Evolutionary conservation across 345 rosid species (phyloP), one percentile per base, ranked within the genome.

Genomic region (Arabidopsis suecica): DNA sequence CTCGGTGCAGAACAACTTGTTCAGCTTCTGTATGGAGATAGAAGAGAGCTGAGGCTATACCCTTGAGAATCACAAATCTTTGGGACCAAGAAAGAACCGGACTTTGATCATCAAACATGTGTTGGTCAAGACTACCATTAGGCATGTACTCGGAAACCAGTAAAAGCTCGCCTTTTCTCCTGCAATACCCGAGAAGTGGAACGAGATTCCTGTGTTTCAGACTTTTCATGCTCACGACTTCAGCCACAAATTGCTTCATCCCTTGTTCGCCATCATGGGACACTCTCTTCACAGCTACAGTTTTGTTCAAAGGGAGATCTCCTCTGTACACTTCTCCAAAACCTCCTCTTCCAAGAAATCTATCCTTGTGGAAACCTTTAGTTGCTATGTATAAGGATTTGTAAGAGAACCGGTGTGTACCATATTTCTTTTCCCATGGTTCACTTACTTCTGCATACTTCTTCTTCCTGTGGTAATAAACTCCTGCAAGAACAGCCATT

Each of bases 11-110:
- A 65, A 87, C 91, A 18, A 82, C 78, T 65, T 87, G 80, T 13
- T 84, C 88, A 82, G 86, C 83, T 48, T 77, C 85, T 67, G 81
- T 83, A 25, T 87, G 89, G 11, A 88, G 88, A 61, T 88, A 88
- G 37, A 74, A 71, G 2, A 87, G 76, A 9, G 83, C 86, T 0
- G 83, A 76, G 0, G 89, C 89, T 9, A 87, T 82, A n/a, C 81
- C 88, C 41, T 74, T 82, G 30, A 84, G 60, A 66, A 87, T 82
- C 37, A 62, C 73, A 18, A 79, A 75, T 65, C 91, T 54, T 47
- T 82, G 84, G 3, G 72, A 44, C 88, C 88, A 85, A 41, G 67
- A 65, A 50, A 85, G 82, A 71, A 13, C 72, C 2, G 42, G 57
- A 55, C 59, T 75, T 12, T 2, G 55, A 7, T 79, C 74, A 66